Evolutionary conservation across 148 eudicot species (phyloP).

Genomic region (Limonium bicolor): DNA sequence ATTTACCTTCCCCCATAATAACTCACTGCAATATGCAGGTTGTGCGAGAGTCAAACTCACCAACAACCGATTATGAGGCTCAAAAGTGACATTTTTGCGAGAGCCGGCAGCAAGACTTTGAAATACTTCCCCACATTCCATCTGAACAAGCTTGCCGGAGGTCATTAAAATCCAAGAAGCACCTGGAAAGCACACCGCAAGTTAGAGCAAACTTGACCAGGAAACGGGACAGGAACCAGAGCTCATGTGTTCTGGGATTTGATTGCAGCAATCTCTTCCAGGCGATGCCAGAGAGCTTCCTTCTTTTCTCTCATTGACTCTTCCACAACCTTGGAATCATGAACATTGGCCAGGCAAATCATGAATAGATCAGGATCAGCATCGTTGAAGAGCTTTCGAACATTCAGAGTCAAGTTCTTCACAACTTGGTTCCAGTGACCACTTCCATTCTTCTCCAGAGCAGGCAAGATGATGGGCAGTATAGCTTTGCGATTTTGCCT

Average conservation of each 20-base stretch:
- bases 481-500: constrained; percentile 47
- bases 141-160: too few relatives aligned
- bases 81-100: too few relatives aligned
- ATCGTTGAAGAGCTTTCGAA: constrained; percentile 58
- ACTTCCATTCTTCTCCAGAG: constrained; percentile 49
- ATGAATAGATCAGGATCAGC: constrained; percentile 49
- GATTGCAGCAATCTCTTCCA: constrained; percentile 44
- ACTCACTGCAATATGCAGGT: too few relatives aligned
- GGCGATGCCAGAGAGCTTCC: constrained; percentile 44
- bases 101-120: too few relatives aligned
- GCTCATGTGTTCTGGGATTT: constrained; percentile 20
- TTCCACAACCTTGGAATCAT: constrained; percentile 47
- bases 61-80: too few relatives aligned
- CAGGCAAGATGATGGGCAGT: constrained; percentile 64
- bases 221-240: too few relatives aligned
- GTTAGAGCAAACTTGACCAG: too few relatives aligned
- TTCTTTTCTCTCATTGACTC: constrained; percentile 30
- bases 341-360: constrained; percentile 47
- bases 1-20: too few relatives aligned
- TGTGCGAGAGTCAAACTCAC: too few relatives aligned
- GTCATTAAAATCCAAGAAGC: too few relatives aligned
- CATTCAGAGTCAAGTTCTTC: constrained; percentile 54
- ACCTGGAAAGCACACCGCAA: too few relatives aligned
- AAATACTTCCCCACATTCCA: too few relatives aligned
- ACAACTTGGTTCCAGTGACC: constrained; percentile 74